phyloP scores from a whole-genome alignment of 805 yeast species.

The Wickerhamomyces sydowiorum region DNA sequence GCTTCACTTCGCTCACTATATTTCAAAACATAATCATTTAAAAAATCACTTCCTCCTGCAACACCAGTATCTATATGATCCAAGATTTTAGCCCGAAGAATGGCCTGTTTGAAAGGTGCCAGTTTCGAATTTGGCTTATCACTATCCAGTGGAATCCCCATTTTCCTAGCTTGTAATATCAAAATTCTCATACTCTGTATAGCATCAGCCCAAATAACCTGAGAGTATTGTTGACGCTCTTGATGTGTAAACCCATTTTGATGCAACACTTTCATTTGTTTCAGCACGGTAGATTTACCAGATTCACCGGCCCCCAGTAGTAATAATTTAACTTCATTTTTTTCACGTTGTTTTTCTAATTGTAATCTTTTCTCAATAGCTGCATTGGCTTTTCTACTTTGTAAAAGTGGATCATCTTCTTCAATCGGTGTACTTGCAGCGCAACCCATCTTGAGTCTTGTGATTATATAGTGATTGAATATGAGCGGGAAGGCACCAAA shows the following conservation, averaged over 20 bases:
- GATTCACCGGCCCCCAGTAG: conserved; percentile 93
- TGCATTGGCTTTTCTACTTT: conserved; percentile 50
- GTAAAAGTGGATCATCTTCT: conserved; percentile 48
- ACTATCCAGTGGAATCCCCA: conserved; percentile 60
- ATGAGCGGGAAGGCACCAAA: too few species aligned
- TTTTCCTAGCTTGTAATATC: conserved; percentile 66
- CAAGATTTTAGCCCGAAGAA: conserved; percentile 53
- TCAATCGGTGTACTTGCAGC: conserved; percentile 44
- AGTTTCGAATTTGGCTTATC: conserved; percentile 49
- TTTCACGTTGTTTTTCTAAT: conserved; percentile 45
- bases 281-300: conserved; percentile 89
- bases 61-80: conserved; percentile 57
- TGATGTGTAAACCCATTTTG: conserved; percentile 77
- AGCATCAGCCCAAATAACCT: conserved; percentile 91
- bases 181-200: conserved; percentile 77
- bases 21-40: conserved; percentile 58
- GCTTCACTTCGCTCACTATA: conserved; percentile 51
- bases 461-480: neutral
- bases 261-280: conserved; percentile 82
- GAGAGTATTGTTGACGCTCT: conserved; percentile 75
- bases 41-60: conserved; percentile 61
- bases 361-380: conserved; percentile 59
- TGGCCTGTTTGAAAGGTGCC: conserved; percentile 38
- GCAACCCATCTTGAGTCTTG: conserved; percentile 79
- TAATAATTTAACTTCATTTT: conserved; percentile 61